phyloP scores from a whole-genome alignment of 331 rosid genomes.

The Telfairia occidentalis region DNA sequence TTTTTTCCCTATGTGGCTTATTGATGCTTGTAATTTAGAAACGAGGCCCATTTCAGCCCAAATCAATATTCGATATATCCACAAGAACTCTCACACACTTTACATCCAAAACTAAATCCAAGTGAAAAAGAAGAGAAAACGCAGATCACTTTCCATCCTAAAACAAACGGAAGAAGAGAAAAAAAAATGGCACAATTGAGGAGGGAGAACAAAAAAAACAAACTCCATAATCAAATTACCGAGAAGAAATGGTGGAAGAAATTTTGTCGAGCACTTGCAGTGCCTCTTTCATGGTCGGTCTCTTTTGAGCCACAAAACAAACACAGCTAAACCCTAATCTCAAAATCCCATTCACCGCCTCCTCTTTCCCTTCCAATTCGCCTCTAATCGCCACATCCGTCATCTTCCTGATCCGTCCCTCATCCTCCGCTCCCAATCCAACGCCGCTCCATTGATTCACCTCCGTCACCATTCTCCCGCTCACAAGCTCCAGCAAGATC shows the following conservation, averaged over 20 bases:
- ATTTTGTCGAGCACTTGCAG: constrained; percentile 47
- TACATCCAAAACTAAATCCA: neutral
- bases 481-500: constrained; percentile 59
- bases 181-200: neutral
- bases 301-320: constrained; percentile 49
- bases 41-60: neutral
- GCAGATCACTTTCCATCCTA: neutral
- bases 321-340: constrained; percentile 69
- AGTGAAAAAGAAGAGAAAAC: neutral
- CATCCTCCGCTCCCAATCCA: constrained; percentile 42
- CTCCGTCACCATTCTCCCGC: constrained; percentile 43
- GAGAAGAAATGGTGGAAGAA: neutral
- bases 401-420: constrained; percentile 37
- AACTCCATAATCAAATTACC: neutral
- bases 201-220: neutral
- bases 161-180: neutral
- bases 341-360: constrained; percentile 34
- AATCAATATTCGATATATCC: neutral
- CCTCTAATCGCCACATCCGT: constrained; percentile 39
- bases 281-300: constrained; percentile 85
- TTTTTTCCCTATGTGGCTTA: too few species aligned
- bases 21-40: too few species aligned
- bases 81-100: neutral
- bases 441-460: constrained; percentile 34
- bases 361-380: constrained; percentile 54